These are phyloP conservation scores for Capronia epimyces DNA, from an alignment of 2,329 filamentous ascomycete genomes.

Conservation along the genomic window DNA sequence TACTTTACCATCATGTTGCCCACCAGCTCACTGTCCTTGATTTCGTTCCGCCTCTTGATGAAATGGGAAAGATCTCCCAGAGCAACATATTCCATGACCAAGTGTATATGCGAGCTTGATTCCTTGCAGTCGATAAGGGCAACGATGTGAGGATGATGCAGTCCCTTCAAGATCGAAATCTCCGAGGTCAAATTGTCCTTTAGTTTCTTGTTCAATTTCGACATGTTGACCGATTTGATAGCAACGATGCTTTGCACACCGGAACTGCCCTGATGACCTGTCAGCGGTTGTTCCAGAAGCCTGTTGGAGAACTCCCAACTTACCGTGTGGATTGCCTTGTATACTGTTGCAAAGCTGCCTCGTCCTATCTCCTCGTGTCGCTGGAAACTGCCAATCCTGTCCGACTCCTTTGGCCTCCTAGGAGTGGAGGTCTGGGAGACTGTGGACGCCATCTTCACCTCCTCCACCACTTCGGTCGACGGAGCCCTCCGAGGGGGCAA, in stretches of 20 bases:
- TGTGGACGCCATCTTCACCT: conserved; percentile 38
- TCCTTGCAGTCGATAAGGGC: conserved; percentile 93
- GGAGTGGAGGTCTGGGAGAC: conserved; percentile 37
- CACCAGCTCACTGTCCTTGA: conserved; percentile 73
- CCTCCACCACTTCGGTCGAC: conserved; percentile 21
- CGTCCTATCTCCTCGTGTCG: conserved; percentile 89
- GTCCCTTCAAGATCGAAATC: conserved; percentile 87
- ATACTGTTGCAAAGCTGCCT: conserved; percentile 96
- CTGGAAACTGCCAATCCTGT: conserved; percentile 54
- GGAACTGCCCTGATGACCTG: conserved; percentile 17
- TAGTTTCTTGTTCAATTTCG: conserved; percentile 88
- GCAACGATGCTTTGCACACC: conserved; percentile 63
- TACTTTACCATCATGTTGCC: conserved; percentile 91
- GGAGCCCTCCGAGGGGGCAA: conserved; percentile 21
- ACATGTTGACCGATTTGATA: conserved; percentile 91
- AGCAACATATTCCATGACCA: conserved; percentile 98
- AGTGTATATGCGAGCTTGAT: conserved; percentile 79
- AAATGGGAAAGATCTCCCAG: conserved; percentile 90
- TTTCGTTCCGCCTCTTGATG: conserved; percentile 85
- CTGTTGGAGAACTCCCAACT: conserved; percentile 34
- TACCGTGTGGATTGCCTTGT: conserved; percentile 79
- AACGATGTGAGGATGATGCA: conserved; percentile 95
- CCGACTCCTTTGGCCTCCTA: conserved; percentile 36
- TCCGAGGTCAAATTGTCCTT: conserved; percentile 94
- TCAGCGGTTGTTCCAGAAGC: conserved; percentile 16